These are phyloP conservation scores for Claviceps purpurea DNA, from an alignment of 2,329 filamentous ascomycete genomes.

Conservation along the genomic window DNA sequence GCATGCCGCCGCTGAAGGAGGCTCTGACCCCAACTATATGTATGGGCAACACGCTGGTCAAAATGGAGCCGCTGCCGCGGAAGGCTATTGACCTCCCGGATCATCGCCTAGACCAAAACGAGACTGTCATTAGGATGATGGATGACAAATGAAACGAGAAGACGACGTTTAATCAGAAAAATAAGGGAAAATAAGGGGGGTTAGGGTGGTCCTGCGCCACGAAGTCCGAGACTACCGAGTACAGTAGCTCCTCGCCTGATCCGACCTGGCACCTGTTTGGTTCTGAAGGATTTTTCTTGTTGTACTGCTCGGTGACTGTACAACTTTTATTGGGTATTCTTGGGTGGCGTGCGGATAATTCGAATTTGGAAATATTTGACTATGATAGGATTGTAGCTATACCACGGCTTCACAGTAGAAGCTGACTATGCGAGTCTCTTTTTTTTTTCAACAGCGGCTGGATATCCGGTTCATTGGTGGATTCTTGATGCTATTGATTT, in stretches of 20 bases:
- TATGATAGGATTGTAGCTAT: background rate
- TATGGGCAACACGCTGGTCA: slow-evolving; percentile 42
- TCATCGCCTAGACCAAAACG: background rate
- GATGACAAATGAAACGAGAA: slow-evolving; percentile 1
- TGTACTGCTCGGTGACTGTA: slow-evolving; percentile 2
- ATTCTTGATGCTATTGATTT: slow-evolving; percentile 60
- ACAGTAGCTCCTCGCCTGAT: background rate
- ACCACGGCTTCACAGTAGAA: background rate
- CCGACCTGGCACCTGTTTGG: background rate
- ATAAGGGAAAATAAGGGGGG: background rate
- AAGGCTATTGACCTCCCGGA: slow-evolving; percentile 30
- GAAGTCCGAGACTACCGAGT: background rate
- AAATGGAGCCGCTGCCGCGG: slow-evolving; percentile 41
- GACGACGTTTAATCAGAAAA: background rate
- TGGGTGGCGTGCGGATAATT: slow-evolving; percentile 1
- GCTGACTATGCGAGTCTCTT: background rate
- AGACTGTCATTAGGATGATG: background rate
- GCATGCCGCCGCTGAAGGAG: slow-evolving; percentile 25
- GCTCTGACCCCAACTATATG: slow-evolving; percentile 32
- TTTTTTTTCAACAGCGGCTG: background rate
- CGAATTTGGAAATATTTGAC: background rate
- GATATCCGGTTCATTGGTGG: slow-evolving; percentile 39
- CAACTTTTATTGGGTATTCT: slow-evolving; percentile 3
- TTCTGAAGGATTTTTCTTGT: background rate
- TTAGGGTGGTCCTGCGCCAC: background rate